phyloP scores from a whole-genome alignment of 805 yeast genomes.

The Myxozyma monticola region DNA sequence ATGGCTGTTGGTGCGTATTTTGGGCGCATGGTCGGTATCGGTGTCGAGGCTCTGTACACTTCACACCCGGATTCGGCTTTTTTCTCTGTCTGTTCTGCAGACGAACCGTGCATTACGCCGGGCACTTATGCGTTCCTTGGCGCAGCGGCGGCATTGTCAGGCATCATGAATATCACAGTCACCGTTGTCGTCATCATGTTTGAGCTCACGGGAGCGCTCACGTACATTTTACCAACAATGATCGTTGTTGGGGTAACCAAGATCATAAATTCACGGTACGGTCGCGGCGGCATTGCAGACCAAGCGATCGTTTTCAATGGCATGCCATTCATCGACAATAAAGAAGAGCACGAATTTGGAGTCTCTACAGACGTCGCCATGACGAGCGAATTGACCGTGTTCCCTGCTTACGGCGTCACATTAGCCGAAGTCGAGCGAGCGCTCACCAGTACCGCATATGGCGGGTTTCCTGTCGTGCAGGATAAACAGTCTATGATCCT shows the following conservation, averaged over 20 bases:
- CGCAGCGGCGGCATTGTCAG: conserved; percentile 92
- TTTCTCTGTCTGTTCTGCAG: conserved; percentile 45
- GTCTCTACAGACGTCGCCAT: conserved; percentile 59
- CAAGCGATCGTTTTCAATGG: conserved; percentile 90
- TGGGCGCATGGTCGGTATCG: conserved; percentile 80
- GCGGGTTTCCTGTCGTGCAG: conserved; percentile 44
- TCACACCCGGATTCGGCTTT: conserved; percentile 41
- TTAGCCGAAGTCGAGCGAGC: conserved; percentile 31
- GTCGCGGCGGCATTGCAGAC: conserved; percentile 90
- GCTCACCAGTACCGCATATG: conserved; percentile 30
- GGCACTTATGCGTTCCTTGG: conserved; percentile 96
- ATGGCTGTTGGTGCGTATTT: conserved; percentile 97
- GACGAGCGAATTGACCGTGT: conserved; percentile 44
- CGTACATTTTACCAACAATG: conserved; percentile 93
- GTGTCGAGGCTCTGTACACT: conserved; percentile 56
- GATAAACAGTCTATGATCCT: conserved; percentile 32
- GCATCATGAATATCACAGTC: conserved; percentile 88
- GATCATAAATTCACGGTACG: conserved; percentile 71
- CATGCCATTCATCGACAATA: conserved; percentile 71
- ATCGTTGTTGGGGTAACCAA: conserved; percentile 89
- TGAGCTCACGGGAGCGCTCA: conserved; percentile 92
- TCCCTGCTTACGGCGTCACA: conserved; percentile 30
- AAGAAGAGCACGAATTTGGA: conserved; percentile 64
- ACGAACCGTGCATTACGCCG: conserved; percentile 69
- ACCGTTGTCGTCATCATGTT: conserved; percentile 95